Base-by-base conservation (phyloP, 2,329 filamentous ascomycete genomes). In the Alternaria sp. region DNA sequence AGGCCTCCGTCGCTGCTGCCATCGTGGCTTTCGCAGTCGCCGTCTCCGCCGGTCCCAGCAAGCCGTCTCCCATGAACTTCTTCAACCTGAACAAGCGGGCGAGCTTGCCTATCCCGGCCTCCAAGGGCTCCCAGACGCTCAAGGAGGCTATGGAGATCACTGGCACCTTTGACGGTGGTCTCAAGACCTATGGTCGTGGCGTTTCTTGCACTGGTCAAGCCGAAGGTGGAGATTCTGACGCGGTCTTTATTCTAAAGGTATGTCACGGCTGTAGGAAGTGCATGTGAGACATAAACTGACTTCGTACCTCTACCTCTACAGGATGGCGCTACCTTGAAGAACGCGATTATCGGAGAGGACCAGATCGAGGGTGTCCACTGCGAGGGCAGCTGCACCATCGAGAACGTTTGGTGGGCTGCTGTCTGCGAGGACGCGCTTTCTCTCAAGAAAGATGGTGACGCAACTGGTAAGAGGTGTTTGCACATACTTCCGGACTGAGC, bases 311-410 rank as follows among this genome's bases (percentile, higher is more conserved):
- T 10, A 36, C 32, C 32, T 36, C 32, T 36, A 4, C 32, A 36
- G 32, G 32, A 36, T 36, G 32, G 32, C 32, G 32, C 32, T 10
- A 36, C 32, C 4, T 36, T 36, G 32, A 36, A 36, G 32, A 36
- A 36, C 15, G 36, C 36, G 9, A 40, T 40, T 40, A 40, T 40
- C 36, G 36, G 36, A 17, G 77, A 80, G 50, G 81, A 82, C 62
- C 82, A 86, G 69, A 80, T 82, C 25, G 85, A 70, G 45, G 68
- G 68, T 40, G 62, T 70, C 9, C 68, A 70, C 56, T 70, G 68
- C 49, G 45, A 66, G 85, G 73, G 85, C 81, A 64, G 54, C 12
- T 86, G 84, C 75, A 84, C 81, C 28, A 77, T 85, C 17, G 79
- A 80, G 56, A 82, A 82, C 65, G 81, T 83, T 32, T 83, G 80